These are phyloP conservation scores for Hericium coralloides DNA, from an alignment of 768 basidiomycete genomes.

Conservation along the genomic window DNA sequence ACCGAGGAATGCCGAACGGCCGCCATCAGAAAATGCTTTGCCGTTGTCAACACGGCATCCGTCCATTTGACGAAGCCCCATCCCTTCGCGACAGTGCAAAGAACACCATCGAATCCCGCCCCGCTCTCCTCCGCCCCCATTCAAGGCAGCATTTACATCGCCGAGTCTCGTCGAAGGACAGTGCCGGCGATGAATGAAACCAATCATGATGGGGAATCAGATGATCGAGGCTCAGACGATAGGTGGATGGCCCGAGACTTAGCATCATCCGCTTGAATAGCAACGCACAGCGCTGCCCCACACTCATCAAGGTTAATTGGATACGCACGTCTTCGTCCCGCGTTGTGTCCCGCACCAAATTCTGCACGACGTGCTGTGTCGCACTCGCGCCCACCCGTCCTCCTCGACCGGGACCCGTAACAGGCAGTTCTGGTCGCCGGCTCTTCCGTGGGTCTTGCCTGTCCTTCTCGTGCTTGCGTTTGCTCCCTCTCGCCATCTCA, in stretches of 20 bases:
- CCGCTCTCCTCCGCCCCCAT: no score
- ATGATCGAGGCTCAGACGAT: slow-evolving; percentile 1
- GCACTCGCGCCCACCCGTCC: slow-evolving; percentile 95
- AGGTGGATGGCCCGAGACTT: slow-evolving; percentile 1
- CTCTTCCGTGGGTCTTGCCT: slow-evolving; percentile 87
- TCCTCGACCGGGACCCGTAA: slow-evolving; percentile 87
- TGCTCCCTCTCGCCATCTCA: slow-evolving; percentile 57
- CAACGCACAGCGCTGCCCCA: slow-evolving; percentile 7
- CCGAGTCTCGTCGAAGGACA: background rate
- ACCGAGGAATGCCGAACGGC: background rate
- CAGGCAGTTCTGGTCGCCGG: slow-evolving; percentile 84
- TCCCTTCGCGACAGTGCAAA: background rate
- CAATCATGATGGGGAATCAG: background rate
- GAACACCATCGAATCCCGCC: background rate
- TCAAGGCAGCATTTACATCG: no score
- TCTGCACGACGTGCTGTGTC: slow-evolving; percentile 94
- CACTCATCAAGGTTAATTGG: slow-evolving; percentile 13
- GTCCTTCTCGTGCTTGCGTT: slow-evolving; percentile 87
- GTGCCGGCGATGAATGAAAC: background rate
- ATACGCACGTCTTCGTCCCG: slow-evolving; percentile 90
- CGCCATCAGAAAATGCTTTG: no score
- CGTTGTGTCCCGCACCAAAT: slow-evolving; percentile 84
- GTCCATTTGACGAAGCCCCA: no score
- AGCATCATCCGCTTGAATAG: slow-evolving; percentile 11
- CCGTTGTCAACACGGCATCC: no score